These are phyloP conservation scores for Fusarium torreyae DNA, from an alignment of 2,329 filamentous ascomycete genomes.

Conservation along the genomic window DNA sequence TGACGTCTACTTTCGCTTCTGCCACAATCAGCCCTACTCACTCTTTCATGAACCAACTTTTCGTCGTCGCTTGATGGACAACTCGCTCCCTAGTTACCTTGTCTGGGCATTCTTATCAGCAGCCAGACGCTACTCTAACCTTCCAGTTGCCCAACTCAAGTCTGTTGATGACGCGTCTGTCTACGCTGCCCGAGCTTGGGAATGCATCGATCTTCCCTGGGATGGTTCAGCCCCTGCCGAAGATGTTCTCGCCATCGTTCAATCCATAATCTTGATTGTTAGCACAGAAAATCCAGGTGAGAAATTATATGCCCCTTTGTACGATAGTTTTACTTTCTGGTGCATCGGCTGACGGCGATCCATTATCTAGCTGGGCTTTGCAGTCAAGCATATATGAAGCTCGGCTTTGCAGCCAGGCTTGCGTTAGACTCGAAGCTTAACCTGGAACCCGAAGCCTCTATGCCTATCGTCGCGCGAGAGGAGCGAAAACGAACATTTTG, in stretches of 20 bases:
- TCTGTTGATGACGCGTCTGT: slow-evolving; percentile 15
- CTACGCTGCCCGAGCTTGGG: slow-evolving; percentile 22
- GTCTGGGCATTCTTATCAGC: slow-evolving; percentile 27
- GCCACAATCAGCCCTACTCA: slow-evolving; percentile 24
- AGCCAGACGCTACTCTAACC: slow-evolving; percentile 8
- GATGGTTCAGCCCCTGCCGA: not conserved
- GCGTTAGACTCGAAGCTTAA: slow-evolving; percentile 23
- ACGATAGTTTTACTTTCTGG: accelerated
- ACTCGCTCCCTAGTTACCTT: slow-evolving; percentile 8
- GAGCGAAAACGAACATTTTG: slow-evolving; percentile 16
- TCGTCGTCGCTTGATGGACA: not conserved
- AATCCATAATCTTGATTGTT: slow-evolving; percentile 29
- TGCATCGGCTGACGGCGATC: accelerated
- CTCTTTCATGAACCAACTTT: slow-evolving; percentile 26
- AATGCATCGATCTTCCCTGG: slow-evolving; percentile 25
- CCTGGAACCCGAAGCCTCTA: not conserved
- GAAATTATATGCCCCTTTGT: not conserved
- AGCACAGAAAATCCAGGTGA: slow-evolving; percentile 25
- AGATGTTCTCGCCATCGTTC: slow-evolving; percentile 9
- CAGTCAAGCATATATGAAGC: slow-evolving; percentile 29
- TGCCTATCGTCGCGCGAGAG: not conserved
- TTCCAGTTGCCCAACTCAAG: not conserved
- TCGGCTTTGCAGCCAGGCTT: slow-evolving; percentile 16
- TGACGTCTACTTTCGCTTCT: slow-evolving; percentile 26
- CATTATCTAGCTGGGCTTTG: not conserved